Evolutionary conservation across 2,329 filamentous ascomycete species (phyloP), one percentile per base, ranked within the genome.

Genomic region (Aquanectria penicillioides): DNA sequence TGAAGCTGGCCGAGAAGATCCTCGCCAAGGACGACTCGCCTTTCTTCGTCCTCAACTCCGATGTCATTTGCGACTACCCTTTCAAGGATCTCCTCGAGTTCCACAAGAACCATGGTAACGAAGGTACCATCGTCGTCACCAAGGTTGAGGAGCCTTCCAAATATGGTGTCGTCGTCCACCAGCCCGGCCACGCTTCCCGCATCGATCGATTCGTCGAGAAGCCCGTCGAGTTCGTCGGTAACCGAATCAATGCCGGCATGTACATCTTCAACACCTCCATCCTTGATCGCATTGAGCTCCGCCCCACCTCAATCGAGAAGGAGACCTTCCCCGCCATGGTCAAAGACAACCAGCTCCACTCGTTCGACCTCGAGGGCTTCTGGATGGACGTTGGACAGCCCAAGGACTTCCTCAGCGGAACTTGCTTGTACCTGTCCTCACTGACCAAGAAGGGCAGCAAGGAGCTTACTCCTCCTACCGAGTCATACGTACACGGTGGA

Each of bases 191-290:
- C 80, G 81, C 92, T 52, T 92, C 93, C 41, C 89, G 92, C 75
- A 98, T 99, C 78, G 95, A 99, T 80, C 93, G 95, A 69, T 99
- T 99, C 82, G 95, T 99, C 69, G 94, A 99, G 87, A 99, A 99
- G 86, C 94, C 94, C 31, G 92, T 98, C 75, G 93, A 98, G 81
- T 98, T 97, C 75, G 94, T 98, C 57, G 94, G 94, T 72, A 98
- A 98, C 86, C 91, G 94, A 67, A 98, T 98, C 86, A 98, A 98
- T 73, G 95, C 94, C 69, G 95, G 95, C 80, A 92, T 98, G 80
- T 98, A 98, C 84, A 97, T 98, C 72, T 85, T 98, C 73, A 98
- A 97, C 84, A 93, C 94, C 44, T 93, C 90, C 48, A 88, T 98
- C 34, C 87, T 99, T 60, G 83, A 89, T 68, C 91, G 94, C 76